Evolutionary conservation across 805 yeast genomes (phyloP).

Genomic region (Clavispora vitiphila): DNA sequence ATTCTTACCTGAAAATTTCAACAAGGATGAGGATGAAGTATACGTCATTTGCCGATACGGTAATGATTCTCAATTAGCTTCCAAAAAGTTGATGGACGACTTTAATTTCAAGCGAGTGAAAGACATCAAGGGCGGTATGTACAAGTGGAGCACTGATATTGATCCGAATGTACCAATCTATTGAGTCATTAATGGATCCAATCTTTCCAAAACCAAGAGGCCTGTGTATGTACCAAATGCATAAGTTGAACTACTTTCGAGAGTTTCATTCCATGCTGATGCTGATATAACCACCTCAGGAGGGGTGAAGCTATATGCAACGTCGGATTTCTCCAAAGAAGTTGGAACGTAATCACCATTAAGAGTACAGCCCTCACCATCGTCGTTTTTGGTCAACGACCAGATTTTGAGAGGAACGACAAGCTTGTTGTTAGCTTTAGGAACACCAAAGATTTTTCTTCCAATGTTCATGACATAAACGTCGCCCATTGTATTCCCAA

Average conservation of each 20-base stretch:
- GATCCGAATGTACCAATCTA: constrained; percentile 35
- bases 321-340: constrained; percentile 23
- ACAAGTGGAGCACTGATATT: constrained; percentile 57
- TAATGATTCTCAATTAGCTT: constrained; percentile 83
- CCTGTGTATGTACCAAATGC: constrained; percentile 52
- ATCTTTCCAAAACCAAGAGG: constrained; percentile 40
- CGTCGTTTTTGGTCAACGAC: constrained; percentile 16
- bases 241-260: constrained; percentile 40
- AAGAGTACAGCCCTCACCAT: constrained; percentile 9
- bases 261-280: constrained; percentile 55
- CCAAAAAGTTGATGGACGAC: constrained; percentile 47
- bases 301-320: constrained; percentile 38
- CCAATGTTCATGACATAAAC: constrained; percentile 32
- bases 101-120: constrained; percentile 46
- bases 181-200: constrained; percentile 21
- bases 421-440: constrained; percentile 32
- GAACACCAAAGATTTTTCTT: constrained; percentile 31
- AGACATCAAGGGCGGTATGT: constrained; percentile 78
- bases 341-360: constrained; percentile 25
- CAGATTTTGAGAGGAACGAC: constrained; percentile 38
- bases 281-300: constrained; percentile 46
- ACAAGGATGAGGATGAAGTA: constrained; percentile 25
- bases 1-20: constrained; percentile 16
- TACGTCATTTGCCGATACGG: constrained; percentile 82
- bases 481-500: constrained; percentile 33